Percentiles rank a stretch among this genome's conserved stretches.
Conservation (phyloP, 2,329 filamentous ascomycete species). For the Aspergillus aculeatinus region DNA sequence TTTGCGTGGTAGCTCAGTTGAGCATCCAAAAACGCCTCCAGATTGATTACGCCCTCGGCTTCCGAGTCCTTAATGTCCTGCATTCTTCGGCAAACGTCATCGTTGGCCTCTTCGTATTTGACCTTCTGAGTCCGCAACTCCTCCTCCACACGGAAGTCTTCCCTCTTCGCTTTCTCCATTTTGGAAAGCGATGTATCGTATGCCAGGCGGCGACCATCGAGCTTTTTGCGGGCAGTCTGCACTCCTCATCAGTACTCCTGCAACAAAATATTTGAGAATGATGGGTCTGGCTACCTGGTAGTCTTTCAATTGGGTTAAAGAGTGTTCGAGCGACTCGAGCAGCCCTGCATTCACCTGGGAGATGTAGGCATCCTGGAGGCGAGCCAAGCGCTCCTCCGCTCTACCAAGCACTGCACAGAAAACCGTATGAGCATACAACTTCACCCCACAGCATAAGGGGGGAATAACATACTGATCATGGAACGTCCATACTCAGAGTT, state of each 20-base stretch:
- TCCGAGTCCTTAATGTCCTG: conserved; percentile 94
- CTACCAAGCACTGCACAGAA: conserved; percentile 66
- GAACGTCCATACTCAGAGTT: conserved; percentile 91
- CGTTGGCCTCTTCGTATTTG: conserved; percentile 93
- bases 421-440: not conserved
- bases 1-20: conserved; percentile 90
- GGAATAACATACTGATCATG: conserved; percentile 61
- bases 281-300: conserved; percentile 68
- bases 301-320: conserved; percentile 92
- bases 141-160: conserved; percentile 91
- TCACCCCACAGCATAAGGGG: not conserved
- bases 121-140: conserved; percentile 86
- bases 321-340: conserved; percentile 89
- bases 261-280: not conserved
- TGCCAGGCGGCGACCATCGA: conserved; percentile 82
- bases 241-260: not conserved
- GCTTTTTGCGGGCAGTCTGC: conserved; percentile 82
- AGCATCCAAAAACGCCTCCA: conserved; percentile 79
- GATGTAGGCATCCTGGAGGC: conserved; percentile 81
- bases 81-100: conserved; percentile 90
- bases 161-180: conserved; percentile 89
- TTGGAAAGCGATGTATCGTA: conserved; percentile 88
- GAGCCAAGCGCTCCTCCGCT: conserved; percentile 82
- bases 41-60: conserved; percentile 74
- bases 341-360: conserved; percentile 75